Conservation (phyloP, 169 alveolate species). For the Perkinsus chesapeaki region DNA sequence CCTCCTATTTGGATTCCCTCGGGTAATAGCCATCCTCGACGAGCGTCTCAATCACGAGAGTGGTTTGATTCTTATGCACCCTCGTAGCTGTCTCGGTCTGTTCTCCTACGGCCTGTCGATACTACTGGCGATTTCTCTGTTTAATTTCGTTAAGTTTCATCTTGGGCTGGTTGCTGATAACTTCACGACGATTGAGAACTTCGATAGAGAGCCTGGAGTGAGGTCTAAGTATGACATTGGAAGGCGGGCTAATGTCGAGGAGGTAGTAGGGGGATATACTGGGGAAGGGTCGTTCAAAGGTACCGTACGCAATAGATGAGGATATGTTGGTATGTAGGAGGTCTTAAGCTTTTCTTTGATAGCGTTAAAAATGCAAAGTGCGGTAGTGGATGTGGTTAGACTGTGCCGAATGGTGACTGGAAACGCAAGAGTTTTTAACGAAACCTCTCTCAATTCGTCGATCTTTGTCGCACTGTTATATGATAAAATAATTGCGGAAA, state of each 20-base stretch:
- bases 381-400: too few relatives aligned
- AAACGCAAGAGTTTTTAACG: too few relatives aligned
- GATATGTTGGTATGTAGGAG: too few relatives aligned
- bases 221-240: slow-evolving; percentile 64
- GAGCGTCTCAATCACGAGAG: slow-evolving; percentile 18
- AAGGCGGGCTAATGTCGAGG: slow-evolving; percentile 52
- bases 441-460: too few relatives aligned
- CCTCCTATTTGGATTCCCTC: slow-evolving; percentile 24
- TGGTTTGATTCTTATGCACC: slow-evolving; percentile 21
- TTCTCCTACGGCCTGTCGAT: slow-evolving; percentile 29
- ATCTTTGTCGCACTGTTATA: too few relatives aligned
- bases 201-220: slow-evolving; percentile 53
- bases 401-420: too few relatives aligned
- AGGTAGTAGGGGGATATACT: too few relatives aligned
- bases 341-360: too few relatives aligned
- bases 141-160: slow-evolving; percentile 68
- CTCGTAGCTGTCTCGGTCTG: slow-evolving; percentile 28
- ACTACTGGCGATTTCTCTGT: slow-evolving; percentile 55
- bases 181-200: slow-evolving; percentile 68
- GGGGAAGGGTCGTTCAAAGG: too few relatives aligned
- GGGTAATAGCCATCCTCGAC: slow-evolving; percentile 21
- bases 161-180: slow-evolving; percentile 37
- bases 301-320: too few relatives aligned
- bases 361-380: too few relatives aligned
- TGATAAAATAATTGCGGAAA: too few relatives aligned